A percentile compares a stretch with the other conserved stretches of the same genome.
phyloP scores from a whole-genome alignment of 2,329 filamentous ascomycete species.

The Pseudogymnoascus sp. region DNA sequence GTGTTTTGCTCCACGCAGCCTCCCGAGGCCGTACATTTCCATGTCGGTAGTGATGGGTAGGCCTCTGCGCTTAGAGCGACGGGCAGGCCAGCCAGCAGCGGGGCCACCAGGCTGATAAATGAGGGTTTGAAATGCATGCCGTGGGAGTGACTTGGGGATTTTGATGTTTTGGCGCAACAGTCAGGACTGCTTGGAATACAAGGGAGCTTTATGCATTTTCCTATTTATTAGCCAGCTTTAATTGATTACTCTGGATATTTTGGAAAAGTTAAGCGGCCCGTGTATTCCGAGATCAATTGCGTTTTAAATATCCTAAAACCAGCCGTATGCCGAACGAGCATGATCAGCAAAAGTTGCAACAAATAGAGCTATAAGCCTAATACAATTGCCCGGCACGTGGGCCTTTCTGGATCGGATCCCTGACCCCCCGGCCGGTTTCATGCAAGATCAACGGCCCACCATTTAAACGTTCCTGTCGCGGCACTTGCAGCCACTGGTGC shows the following conservation, averaged over 20 bases:
- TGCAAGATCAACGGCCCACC: not conserved
- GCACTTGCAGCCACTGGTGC: not conserved
- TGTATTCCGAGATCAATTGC: not conserved
- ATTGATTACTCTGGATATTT: not conserved
- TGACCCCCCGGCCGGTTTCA: not conserved
- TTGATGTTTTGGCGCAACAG: not conserved
- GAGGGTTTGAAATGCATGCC: not conserved
- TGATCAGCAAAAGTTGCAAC: not conserved
- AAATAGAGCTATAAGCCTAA: not conserved
- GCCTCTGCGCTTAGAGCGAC: slow-evolving; percentile 30
- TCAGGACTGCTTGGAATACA: not conserved
- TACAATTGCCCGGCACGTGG: slow-evolving; percentile 9
- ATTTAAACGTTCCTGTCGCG: not conserved
- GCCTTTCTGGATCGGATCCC: slow-evolving; percentile 14
- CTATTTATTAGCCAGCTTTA: not conserved
- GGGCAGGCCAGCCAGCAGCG: not conserved
- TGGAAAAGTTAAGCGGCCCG: not conserved
- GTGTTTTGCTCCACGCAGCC: slow-evolving; percentile 43
- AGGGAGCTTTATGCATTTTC: not conserved
- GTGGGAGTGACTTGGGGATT: not conserved
- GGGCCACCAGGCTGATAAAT: not conserved
- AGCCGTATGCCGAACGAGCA: not conserved
- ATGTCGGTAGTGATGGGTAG: slow-evolving; percentile 44
- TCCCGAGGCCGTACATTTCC: slow-evolving; percentile 41
- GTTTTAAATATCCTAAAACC: not conserved